phyloP scores from a whole-genome alignment of 805 yeast genomes.

The Hanseniaspora nectarophila region DNA sequence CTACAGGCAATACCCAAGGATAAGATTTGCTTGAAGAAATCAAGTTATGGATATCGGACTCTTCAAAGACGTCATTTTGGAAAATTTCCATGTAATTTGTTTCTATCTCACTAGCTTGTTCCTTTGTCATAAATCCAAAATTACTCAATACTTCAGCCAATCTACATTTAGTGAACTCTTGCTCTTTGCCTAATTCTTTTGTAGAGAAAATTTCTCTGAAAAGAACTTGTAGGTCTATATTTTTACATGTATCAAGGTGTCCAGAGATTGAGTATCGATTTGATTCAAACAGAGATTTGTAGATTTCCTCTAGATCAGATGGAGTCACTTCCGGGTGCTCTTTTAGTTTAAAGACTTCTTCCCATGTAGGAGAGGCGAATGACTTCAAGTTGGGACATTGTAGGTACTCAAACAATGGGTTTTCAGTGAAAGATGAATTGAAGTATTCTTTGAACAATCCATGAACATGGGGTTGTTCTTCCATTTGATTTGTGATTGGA shows the following conservation, averaged over 20 bases:
- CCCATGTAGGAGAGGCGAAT: neutral
- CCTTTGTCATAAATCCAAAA: neutral
- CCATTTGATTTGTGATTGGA: neutral
- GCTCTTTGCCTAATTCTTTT: constrained; percentile 3
- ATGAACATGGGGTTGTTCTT: neutral
- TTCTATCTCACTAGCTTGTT: neutral
- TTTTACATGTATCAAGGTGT: neutral
- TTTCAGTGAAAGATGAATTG: neutral
- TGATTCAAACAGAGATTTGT: neutral
- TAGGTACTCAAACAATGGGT: neutral
- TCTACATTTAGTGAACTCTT: neutral
- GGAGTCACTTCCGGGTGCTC: neutral
- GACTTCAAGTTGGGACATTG: neutral
- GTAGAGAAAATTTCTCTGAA: constrained; percentile 13
- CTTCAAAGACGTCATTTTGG: neutral
- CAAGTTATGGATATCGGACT: neutral
- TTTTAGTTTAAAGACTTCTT: neutral
- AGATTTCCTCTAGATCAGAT: neutral
- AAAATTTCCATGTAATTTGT: neutral
- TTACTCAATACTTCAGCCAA: neutral
- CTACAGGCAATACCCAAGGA: neutral
- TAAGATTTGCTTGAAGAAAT: neutral
- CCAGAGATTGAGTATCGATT: neutral
- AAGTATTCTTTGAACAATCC: neutral
- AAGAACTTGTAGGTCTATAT: constrained; percentile 9